Evolutionary conservation across 768 basidiomycete species (phyloP).

Genomic region (Phanerodontia chrysosporium): DNA sequence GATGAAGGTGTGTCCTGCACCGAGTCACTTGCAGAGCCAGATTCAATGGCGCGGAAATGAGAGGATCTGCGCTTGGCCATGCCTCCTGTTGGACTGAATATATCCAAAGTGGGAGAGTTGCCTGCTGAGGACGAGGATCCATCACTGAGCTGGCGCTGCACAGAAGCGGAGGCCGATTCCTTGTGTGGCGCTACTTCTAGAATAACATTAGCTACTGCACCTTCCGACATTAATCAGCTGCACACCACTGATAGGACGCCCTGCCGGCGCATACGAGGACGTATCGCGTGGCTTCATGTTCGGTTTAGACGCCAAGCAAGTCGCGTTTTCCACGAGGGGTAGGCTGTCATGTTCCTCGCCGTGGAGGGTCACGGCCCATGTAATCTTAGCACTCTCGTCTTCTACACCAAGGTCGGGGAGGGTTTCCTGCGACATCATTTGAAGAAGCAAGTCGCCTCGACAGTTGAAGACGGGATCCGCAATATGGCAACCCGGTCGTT

Average conservation of each 20-base stretch:
- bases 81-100: background rate
- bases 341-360: too few species aligned
- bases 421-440: background rate
- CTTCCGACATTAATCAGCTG: too few species aligned
- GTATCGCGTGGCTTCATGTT: too few species aligned
- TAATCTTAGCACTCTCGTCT: background rate
- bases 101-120: background rate
- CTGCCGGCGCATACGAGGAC: too few species aligned
- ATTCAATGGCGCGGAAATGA: background rate
- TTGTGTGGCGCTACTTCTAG: too few species aligned
- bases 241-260: too few species aligned
- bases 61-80: background rate
- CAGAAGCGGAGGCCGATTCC: background rate
- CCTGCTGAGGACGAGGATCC: background rate
- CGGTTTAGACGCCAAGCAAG: too few species aligned
- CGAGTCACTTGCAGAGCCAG: background rate
- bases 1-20: background rate
- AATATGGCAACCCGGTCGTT: slow-evolving; percentile 19
- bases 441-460: slow-evolving; percentile 25
- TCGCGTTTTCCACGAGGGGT: too few species aligned
- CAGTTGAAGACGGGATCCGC: slow-evolving; percentile 28
- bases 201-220: too few species aligned
- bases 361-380: too few species aligned
- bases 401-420: background rate
- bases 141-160: background rate